Percentiles rank a stretch among this genome's conserved stretches.
phyloP scores from a whole-genome alignment of 2,329 filamentous ascomycete genomes.

The Penicillium aurantiogriseum region DNA sequence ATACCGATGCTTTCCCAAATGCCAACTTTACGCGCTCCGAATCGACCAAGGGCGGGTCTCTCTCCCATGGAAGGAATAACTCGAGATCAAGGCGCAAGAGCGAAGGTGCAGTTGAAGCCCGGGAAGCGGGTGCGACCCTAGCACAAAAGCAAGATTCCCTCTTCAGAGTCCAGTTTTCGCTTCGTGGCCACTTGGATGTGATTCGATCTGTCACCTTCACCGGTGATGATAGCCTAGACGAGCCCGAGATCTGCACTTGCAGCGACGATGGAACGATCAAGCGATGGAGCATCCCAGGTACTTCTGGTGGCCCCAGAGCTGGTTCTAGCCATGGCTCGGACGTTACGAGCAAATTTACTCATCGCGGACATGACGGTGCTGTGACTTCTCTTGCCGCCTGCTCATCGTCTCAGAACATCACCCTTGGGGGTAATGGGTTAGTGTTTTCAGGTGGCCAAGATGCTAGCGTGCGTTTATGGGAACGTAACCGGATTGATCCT shows the following conservation, averaged over 20 bases:
- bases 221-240: conserved; percentile 84
- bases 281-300: conserved; percentile 87
- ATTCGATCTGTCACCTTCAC: conserved; percentile 96
- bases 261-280: conserved; percentile 96
- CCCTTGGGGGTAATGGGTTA: conserved; percentile 93
- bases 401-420: conserved; percentile 82
- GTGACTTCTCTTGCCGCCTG: conserved; percentile 85
- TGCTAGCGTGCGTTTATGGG: conserved; percentile 90
- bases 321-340: conserved; percentile 75
- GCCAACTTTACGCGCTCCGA: conserved; percentile 75
- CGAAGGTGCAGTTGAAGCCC: conserved; percentile 63
- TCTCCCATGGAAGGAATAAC: conserved; percentile 74
- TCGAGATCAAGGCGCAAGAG: conserved; percentile 69
- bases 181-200: conserved; percentile 89
- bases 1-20: conserved; percentile 82
- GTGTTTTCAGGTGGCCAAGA: conserved; percentile 98
- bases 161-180: conserved; percentile 90
- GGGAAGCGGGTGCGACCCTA: conserved; percentile 42
- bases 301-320: conserved; percentile 63
- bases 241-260: conserved; percentile 94
- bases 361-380: conserved; percentile 86
- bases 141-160: conserved; percentile 64
- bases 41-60: conserved; percentile 64
- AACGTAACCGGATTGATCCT: conserved; percentile 87
- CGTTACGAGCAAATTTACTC: conserved; percentile 90